These are phyloP conservation scores for Monosporascus cannonballus DNA, from an alignment of 2,329 filamentous ascomycete genomes.

Conservation along the genomic window DNA sequence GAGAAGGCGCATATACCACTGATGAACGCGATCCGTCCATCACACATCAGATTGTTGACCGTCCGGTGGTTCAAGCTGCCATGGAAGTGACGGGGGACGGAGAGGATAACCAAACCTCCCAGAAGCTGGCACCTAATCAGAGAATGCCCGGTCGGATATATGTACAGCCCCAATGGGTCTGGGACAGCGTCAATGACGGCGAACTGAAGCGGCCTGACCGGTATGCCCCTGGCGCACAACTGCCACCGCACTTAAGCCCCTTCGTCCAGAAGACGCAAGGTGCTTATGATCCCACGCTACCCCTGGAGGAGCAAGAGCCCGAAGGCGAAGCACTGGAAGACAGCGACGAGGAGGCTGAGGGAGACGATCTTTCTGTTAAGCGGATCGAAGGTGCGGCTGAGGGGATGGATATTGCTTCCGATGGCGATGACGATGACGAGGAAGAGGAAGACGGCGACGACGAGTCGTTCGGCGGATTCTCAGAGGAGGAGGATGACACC, in stretches of 20 bases:
- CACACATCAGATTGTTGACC: conserved; percentile 93
- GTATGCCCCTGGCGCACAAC: conserved; percentile 81
- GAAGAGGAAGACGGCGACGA: conserved; percentile 38
- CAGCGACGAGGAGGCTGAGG: conserved; percentile 49
- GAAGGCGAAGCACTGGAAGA: conserved; percentile 76
- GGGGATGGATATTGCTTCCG: conserved; percentile 45
- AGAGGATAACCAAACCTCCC: conserved; percentile 57
- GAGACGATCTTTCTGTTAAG: conserved; percentile 35
- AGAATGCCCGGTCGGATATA: conserved; percentile 90
- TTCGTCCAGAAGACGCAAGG: conserved; percentile 86
- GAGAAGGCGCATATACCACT: conserved; percentile 86
- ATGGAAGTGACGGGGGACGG: conserved; percentile 41
- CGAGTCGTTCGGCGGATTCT: conserved; percentile 43
- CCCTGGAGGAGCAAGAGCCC: conserved; percentile 80
- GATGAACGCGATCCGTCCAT: conserved; percentile 83
- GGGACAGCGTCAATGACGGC: conserved; percentile 92
- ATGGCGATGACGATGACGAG: conserved; percentile 37
- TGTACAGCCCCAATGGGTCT: conserved; percentile 96
- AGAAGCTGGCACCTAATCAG: conserved; percentile 54
- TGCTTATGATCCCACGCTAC: conserved; percentile 83
- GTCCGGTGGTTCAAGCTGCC: conserved; percentile 65
- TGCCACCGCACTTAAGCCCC: conserved; percentile 92
- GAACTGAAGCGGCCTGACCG: conserved; percentile 80
- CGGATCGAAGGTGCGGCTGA: conserved; percentile 37
- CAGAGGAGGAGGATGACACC: conserved; percentile 40